Base-by-base conservation (phyloP, 1,284 basidiomycete species). In the Melampsora medusae region DNA sequence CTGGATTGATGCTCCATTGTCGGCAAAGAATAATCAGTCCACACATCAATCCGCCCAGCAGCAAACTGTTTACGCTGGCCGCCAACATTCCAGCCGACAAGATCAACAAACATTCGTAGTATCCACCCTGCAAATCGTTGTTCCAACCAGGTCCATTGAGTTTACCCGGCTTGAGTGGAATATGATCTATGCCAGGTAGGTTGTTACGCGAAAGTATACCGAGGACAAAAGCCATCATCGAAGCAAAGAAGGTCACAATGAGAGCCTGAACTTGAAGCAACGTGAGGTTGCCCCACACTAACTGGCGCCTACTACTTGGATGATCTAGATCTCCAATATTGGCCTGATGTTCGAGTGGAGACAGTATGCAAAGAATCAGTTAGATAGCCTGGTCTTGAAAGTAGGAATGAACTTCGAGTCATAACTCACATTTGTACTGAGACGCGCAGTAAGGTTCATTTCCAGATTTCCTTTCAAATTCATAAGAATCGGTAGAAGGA, bases 401-500 rank as follows among this genome's bases (percentile, higher is more conserved):
- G 90, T 86, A 2, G 90, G 90, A 14, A 90, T 91, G 16, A 92
- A 17, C 19, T 53, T 60, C 38, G 28, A 48, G 46, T 17, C 4
- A 17, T 50, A 16, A 79, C 81, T 77, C 64, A 82, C 81, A 4
- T 83, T 84, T 4, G 85, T 86, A 7, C 84, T 84, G 79, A 86
- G 83, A 35, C 85, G 82, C 5, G 85, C 83, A 7, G 84, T 84
- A 2, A 86, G 88, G 79, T 94, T 95, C 92, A 96, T 95, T 84
- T 96, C 94, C 62, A 98, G 87, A 80, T 97, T 97, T 19, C 96
- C 96, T 82, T 97, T 97, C 78, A 99, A 88, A 81, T 98, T 99
- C 79, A 96, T 88, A 28, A 98, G 86, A 80, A 97, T 94, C 14
- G 96, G 95, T 9, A 97, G 90, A 77, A 98, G 91, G 86, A 98